These are phyloP conservation scores for Volvox reticuliferus DNA, from an alignment of 139 green algal genomes.

Conservation along the genomic window DNA sequence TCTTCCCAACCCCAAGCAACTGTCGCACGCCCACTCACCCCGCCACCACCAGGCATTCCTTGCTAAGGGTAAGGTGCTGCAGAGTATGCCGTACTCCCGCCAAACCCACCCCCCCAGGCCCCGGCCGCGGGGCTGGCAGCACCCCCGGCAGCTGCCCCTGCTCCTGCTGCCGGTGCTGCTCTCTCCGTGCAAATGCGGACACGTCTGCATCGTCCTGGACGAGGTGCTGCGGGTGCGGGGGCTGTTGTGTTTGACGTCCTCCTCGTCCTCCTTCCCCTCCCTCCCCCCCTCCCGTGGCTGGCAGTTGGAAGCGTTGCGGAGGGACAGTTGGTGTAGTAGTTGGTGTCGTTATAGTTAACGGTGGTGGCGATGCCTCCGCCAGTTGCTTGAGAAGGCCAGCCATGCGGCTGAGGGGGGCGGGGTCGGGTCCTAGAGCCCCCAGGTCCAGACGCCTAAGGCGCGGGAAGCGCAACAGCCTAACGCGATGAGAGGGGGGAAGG, in stretches of 20 bases:
- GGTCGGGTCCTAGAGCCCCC: slow-evolving; percentile 25
- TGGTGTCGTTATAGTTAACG: too few relatives aligned
- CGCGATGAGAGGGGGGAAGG: not conserved
- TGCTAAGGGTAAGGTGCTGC: slow-evolving; percentile 42
- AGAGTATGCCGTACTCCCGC: not conserved
- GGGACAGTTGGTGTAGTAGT: too few relatives aligned
- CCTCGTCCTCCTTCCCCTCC: too few relatives aligned
- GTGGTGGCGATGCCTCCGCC: too few relatives aligned
- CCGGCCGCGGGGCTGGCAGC: not conserved
- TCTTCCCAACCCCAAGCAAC: not conserved
- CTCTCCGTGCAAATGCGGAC: too few relatives aligned
- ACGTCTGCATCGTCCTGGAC: too few relatives aligned
- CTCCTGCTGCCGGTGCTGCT: not conserved
- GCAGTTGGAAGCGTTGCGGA: too few relatives aligned
- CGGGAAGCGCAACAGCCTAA: slow-evolving; percentile 36
- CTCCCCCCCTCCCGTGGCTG: too few relatives aligned
- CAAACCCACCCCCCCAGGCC: too few relatives aligned
- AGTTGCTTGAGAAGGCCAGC: slow-evolving; percentile 12
- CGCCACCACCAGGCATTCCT: slow-evolving; percentile 23
- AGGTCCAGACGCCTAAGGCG: not conserved
- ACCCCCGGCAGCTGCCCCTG: not conserved
- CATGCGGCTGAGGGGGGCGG: slow-evolving; percentile 18
- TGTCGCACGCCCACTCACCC: not conserved
- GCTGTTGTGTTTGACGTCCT: too few relatives aligned
- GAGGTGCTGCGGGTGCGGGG: too few relatives aligned